These are phyloP conservation scores for Pneumocystis canis DNA, from an alignment of 1,139 yeast genomes.

Conservation along the genomic window DNA sequence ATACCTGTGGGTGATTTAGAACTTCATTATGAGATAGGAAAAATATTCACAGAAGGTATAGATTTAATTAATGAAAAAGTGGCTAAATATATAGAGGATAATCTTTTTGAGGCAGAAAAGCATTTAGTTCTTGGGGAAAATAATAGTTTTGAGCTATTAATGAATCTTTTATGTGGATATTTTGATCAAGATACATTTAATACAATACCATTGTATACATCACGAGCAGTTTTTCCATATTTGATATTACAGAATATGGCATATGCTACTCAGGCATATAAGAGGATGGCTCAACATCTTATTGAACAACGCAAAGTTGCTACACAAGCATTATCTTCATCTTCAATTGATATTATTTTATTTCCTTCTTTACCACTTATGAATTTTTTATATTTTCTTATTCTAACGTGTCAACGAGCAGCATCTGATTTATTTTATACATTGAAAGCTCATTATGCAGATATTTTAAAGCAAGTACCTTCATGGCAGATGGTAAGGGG, in stretches of 20 bases:
- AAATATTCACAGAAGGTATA: slow-evolving; percentile 34
- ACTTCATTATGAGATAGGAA: slow-evolving; percentile 61
- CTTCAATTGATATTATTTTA: slow-evolving; percentile 13
- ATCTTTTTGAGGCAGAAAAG: slow-evolving; percentile 37
- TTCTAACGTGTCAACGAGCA: slow-evolving; percentile 45
- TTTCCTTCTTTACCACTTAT: slow-evolving; percentile 28
- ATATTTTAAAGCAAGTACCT: slow-evolving; percentile 29
- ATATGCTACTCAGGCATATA: slow-evolving; percentile 27
- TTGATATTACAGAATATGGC: slow-evolving; percentile 49
- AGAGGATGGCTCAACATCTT: slow-evolving; percentile 13
- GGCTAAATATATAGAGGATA: slow-evolving; percentile 16
- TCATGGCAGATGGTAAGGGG: slow-evolving; percentile 15
- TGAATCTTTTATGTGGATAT: slow-evolving; percentile 47
- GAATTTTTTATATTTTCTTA: slow-evolving; percentile 56
- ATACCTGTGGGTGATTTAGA: slow-evolving; percentile 58
- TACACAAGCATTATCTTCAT: not conserved
- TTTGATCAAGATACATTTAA: slow-evolving; percentile 24
- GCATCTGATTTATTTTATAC: slow-evolving; percentile 37
- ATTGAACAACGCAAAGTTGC: not conserved
- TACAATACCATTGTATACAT: slow-evolving; percentile 39
- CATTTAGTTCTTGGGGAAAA: slow-evolving; percentile 56
- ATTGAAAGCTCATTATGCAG: slow-evolving; percentile 41
- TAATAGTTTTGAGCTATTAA: slow-evolving; percentile 41
- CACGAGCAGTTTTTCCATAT: slow-evolving; percentile 59
- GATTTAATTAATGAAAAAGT: not conserved